Base-by-base conservation (phyloP, 192 early-diverging fungal genomes). In the Ambispora gerdemannii region DNA sequence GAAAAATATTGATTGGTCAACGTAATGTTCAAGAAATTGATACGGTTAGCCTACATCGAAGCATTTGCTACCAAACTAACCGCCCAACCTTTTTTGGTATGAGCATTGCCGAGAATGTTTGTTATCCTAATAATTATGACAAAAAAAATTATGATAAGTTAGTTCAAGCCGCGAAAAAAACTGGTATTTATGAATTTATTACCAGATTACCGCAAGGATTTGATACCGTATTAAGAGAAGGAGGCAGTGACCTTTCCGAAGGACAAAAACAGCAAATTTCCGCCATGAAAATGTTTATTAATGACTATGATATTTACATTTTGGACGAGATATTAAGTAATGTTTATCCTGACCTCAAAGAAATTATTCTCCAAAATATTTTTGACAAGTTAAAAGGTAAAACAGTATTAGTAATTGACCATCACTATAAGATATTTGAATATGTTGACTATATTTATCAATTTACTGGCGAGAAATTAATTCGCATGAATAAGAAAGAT, bases 391-490 rank as follows among this genome's bases (percentile, higher is more conserved):
- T 58, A 58, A 58, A 58, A 58, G 22, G 22, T 3, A 58, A 58
- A 58, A 58, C 55, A n/a, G 22, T 24, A 17, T 58, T 58, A 28
- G 55, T 58, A 58, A 58, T 58, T 28, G 55, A 58, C 55, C 55
- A 58, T 24, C 55, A 58, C 22, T 58, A 58, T 3, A 25, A 58
- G 27, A 58, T 58, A 58, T 58, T 58, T 58, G 0, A 58, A 58
- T 58, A 58, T 58, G 55, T 58, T 24, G 55, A 58, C 27, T 58
- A 58, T 4, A 24, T 58, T 58, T 58, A 58, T 58, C 55, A 58
- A 58, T 58, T 58, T 4, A 58, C 55, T 11, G 55, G 55, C 27
- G 55, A 58, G 27, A 58, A 58, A 24, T 58, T 58, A 58, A 58
- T 58, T 4, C 0, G 3, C 0, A 58, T 58, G 55, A 4, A 58